These are phyloP conservation scores for Rhododendron simsii DNA, from an alignment of 148 eudicot genomes.

Conservation along the genomic window DNA sequence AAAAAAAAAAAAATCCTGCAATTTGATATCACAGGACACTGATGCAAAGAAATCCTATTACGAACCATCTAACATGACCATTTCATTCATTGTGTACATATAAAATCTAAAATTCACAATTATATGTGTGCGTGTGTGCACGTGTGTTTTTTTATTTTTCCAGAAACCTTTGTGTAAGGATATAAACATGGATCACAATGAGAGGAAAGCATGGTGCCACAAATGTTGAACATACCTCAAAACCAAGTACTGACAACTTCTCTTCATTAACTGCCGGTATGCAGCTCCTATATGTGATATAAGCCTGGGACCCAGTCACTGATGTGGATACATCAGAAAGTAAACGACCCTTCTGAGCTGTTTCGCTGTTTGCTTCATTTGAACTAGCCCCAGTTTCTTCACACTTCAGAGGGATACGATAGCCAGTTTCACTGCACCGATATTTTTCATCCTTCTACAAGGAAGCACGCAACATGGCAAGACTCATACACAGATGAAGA, in stretches of 20 bases:
- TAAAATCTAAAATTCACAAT: neutral
- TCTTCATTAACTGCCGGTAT: constrained; percentile 72
- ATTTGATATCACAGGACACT: neutral
- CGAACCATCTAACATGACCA: neutral
- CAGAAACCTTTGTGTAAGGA: neutral
- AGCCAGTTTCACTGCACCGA: constrained; percentile 94
- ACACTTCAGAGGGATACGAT: constrained; percentile 81
- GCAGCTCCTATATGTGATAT: constrained; percentile 82
- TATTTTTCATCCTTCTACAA: constrained; percentile 69
- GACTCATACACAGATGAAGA: neutral
- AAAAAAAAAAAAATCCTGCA: neutral
- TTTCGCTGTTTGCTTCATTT: constrained; percentile 26
- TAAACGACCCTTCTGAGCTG: constrained; percentile 30
- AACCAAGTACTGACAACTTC: constrained; percentile 73
- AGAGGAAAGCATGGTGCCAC: neutral
- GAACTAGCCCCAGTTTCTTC: constrained; percentile 30
- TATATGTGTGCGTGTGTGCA: neutral
- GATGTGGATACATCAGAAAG: constrained; percentile 35
- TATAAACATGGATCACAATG: neutral
- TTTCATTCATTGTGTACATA: neutral
- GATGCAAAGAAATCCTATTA: neutral
- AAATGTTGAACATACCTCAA: constrained; percentile 63
- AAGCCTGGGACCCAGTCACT: constrained; percentile 32
- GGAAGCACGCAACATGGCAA: constrained; percentile 12
- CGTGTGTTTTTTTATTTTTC: neutral